These are phyloP conservation scores for Sphagnurus paluster DNA, from an alignment of 1,284 basidiomycete species.

Conservation along the genomic window DNA sequence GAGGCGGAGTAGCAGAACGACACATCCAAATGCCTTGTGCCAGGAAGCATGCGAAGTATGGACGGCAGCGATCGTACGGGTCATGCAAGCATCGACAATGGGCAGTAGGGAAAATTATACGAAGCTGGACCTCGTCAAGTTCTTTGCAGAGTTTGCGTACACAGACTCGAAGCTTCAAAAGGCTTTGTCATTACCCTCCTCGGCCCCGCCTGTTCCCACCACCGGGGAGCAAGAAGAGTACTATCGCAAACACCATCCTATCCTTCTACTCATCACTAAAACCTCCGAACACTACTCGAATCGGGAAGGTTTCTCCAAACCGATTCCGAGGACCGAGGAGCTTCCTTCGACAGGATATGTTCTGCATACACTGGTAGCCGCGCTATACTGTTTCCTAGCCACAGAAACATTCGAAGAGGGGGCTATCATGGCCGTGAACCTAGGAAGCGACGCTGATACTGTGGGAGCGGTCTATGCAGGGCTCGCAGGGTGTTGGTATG, in stretches of 20 bases:
- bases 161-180: constrained; percentile 27
- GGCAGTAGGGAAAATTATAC: constrained; percentile 23
- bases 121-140: constrained; percentile 37
- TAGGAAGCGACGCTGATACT: constrained; percentile 43
- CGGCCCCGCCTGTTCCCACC: constrained; percentile 13
- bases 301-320: constrained; percentile 21
- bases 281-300: constrained; percentile 11
- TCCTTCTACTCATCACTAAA: constrained; percentile 31
- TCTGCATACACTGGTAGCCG: constrained; percentile 37
- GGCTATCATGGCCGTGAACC: constrained; percentile 41
- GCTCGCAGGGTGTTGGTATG: constrained; percentile 43
- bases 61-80: constrained; percentile 31
- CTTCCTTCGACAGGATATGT: constrained; percentile 41
- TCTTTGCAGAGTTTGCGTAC: constrained; percentile 37
- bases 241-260: constrained; percentile 34
- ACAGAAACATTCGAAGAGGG: constrained; percentile 43
- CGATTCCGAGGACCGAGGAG: constrained; percentile 27
- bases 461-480: constrained; percentile 44
- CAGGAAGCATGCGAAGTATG: constrained; percentile 42
- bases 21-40: constrained; percentile 40
- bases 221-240: constrained; percentile 27
- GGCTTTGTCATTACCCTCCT: constrained; percentile 29
- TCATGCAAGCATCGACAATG: constrained; percentile 27
- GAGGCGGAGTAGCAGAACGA: constrained; percentile 36
- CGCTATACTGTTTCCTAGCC: constrained; percentile 43